A percentile compares a stretch with the other conserved stretches of the same genome.
Evolutionary conservation across 495 filamentous ascomycete genomes (phyloP).

Genomic region (Aspergillus avenaceus): DNA sequence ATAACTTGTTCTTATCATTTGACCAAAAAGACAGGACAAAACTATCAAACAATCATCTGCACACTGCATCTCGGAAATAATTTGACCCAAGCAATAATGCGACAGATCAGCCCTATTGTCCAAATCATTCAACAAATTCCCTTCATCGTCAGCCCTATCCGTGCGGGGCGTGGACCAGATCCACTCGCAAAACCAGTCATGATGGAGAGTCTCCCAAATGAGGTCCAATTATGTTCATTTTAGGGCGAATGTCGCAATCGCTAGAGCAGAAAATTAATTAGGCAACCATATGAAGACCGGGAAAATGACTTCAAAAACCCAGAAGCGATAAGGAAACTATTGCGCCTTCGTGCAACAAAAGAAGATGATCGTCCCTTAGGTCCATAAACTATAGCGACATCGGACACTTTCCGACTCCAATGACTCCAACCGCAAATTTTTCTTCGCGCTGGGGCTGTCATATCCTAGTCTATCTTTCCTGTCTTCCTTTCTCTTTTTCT

Average conservation of each 20-base stretch:
- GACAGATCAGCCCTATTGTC: not conserved
- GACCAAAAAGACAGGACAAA: too few species aligned
- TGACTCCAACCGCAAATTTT: slow-evolving; percentile 6
- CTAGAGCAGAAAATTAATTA: not conserved
- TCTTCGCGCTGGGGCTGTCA: not conserved
- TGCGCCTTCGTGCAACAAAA: not conserved
- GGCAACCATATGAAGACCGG: not conserved
- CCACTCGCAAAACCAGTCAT: not conserved
- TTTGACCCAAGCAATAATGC: too few species aligned
- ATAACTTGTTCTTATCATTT: too few species aligned
- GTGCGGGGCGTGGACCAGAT: slow-evolving; percentile 10
- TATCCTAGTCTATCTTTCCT: not conserved
- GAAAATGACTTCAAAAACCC: not conserved
- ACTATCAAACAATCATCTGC: not conserved
- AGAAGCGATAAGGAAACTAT: not conserved
- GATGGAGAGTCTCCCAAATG: not conserved
- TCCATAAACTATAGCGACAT: slow-evolving; percentile 2
- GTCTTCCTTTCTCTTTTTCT: not conserved
- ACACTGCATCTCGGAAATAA: too few species aligned
- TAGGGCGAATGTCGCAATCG: not conserved
- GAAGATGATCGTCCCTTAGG: not conserved
- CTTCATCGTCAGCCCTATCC: slow-evolving; percentile 11
- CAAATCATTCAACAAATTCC: not conserved
- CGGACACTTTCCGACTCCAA: slow-evolving; percentile 7
- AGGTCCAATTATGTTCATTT: not conserved